Base-by-base conservation (phyloP, 495 filamentous ascomycete genomes). In the Monascus purpureus region DNA sequence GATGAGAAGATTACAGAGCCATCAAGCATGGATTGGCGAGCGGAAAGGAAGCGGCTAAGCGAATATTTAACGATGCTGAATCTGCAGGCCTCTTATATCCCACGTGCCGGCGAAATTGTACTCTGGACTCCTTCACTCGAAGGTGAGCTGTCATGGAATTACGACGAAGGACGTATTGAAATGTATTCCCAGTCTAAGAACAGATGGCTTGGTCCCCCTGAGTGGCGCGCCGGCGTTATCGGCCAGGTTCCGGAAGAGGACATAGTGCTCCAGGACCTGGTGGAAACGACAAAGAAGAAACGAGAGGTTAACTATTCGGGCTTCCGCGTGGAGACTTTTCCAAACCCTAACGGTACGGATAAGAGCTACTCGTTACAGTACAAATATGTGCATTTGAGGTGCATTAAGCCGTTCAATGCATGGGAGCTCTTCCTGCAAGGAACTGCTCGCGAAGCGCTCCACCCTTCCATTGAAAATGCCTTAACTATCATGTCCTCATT, bases 171-270 rank as follows among this genome's bases (percentile, higher is more conserved):
- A 3, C 18, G 45, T 8, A 47, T 57, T 26, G 49, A 54, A 31
- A 39, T 64, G n/a, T 59, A 46, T 14, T 49, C 50, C 11, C 31
- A 56, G 6, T 32, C 38, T 7, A 39, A 48, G 24, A 19, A 33
- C 11, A 40, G 31, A n/a, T 53, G 46, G 43, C 33, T 38, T 2
- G 54, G 50, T 0, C 41, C 39, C 9, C 68, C 70, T 6, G 26
- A 53, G 17, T 78, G 73, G 73, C 61, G 68, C 25, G 73, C 68
- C 0, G 73, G 73, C 1, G 47, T 71, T 8, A 41, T 78, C 28
- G 59, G 61, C 0, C 65, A 74, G 38, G 46, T 52, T n/a, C 53
- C 62, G 0, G 50, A 64, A 7, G 46, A 56, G 15, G 60, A 68
- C 12, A 39, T 52, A 6, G 42, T 46, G 2, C 43, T 65, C 14